Percentiles rank a stretch among this genome's conserved stretches.
Conservation (phyloP, 2,329 filamentous ascomycete species). For the Trichoderma sp. region DNA sequence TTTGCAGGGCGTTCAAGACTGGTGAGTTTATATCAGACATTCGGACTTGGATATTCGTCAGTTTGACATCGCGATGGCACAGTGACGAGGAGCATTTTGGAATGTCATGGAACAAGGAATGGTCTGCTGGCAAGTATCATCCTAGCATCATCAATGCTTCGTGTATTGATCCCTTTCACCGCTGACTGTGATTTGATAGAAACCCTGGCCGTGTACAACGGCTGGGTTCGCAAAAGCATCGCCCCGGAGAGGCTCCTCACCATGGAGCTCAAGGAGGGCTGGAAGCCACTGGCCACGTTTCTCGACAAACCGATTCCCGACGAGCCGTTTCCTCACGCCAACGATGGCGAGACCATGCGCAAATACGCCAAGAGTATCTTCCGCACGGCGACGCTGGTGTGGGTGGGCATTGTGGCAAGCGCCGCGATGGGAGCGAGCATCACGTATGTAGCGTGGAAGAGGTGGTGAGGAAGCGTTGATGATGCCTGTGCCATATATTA, state of each 20-base stretch:
- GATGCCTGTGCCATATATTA: no score
- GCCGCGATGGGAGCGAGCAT: not conserved
- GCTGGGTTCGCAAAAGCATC: not conserved
- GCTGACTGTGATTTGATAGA: not conserved
- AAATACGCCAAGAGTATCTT: conserved; percentile 2
- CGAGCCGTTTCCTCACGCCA: conserved; percentile 34
- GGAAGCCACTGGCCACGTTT: conserved; percentile 35
- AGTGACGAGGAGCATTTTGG: conserved; percentile 11
- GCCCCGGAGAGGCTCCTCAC: conserved; percentile 15
- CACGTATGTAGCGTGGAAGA: not conserved
- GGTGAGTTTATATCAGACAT: not conserved
- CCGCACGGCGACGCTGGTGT: not conserved
- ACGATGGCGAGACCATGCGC: conserved; percentile 30
- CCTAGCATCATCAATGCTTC: not conserved
- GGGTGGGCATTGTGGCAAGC: not conserved
- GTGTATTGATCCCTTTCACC: not conserved
- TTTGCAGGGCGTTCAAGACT: not conserved
- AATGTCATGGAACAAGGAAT: no score
- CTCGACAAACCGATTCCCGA: conserved; percentile 33
- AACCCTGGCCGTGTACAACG: conserved; percentile 12
- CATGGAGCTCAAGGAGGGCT: conserved; percentile 31
- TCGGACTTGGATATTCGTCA: not conserved
- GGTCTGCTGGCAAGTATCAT: no score
- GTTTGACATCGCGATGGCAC: not conserved
- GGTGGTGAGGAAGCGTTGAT: not conserved